Base-by-base conservation (phyloP, 371 early-diverging fungal genomes). In the Smittium culicis region DNA sequence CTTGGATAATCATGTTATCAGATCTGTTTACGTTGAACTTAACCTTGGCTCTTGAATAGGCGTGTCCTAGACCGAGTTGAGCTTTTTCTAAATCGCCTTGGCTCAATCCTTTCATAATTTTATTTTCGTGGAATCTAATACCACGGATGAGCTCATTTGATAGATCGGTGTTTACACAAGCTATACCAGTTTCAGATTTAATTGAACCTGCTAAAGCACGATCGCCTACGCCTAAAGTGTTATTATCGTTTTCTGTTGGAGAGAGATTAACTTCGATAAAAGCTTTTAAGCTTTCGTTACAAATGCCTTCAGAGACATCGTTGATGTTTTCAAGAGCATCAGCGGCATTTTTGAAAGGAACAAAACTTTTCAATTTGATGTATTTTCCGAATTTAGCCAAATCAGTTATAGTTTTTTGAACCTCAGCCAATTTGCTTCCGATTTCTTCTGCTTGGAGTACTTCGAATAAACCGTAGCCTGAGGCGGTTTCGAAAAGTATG, bases 311-410 rank as follows among this genome's bases (percentile, higher is more conserved):
- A 66, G 95, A 92, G 32, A 98, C 87, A 73, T 94, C 94, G 81
- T 93, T 96, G 66, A 90, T 88, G 79, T 95, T 96, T 78, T 96
- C 95, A 35, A 98, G 82, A 75, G 99, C 99, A 77, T 98, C 92
- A 45, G 90, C 93, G 35, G 97, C 96, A 72, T 80, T 89, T 79
- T 93, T 95, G 86, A 97, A 98, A 64, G 99, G 97, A 55, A 84
- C 80, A 72, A 97, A 96, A 8, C 93, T 89, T 81, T 88, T 91
- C 74, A 96, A 86, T 78, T 90, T 91, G 68, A 97, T 77, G 77
- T 84, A 84, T 76, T 92, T 88, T 72, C 90, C 87, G 74, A 98
- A 95, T 80, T 90, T 89, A 68, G 89, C 81, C 64, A 94, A 83
- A 79, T 97, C 97, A 55, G 78, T 72, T 64, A 93, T 81, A 16